A percentile compares a stretch with the other conserved stretches of the same genome.
Evolutionary conservation across 2,329 filamentous ascomycete genomes (phyloP).

Genomic region (Fusarium armeniacum): DNA sequence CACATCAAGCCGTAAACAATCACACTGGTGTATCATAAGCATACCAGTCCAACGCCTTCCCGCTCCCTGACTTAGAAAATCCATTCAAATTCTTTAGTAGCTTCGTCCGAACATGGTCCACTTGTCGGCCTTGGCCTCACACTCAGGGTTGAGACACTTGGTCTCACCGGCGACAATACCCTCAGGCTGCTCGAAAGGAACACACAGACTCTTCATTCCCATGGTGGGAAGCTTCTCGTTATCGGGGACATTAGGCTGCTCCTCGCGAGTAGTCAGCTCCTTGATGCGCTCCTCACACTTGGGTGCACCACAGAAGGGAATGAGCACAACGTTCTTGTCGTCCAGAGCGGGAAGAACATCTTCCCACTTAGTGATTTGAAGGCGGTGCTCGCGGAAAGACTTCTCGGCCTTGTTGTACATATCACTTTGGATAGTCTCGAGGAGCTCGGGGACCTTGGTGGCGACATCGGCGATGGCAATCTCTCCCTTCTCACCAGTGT

Average conservation of each 20-base stretch:
- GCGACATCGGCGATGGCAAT: slow-evolving; percentile 81
- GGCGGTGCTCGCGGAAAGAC: slow-evolving; percentile 83
- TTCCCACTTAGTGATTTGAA: slow-evolving; percentile 87
- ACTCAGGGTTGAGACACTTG: slow-evolving; percentile 93
- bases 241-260: slow-evolving; percentile 67
- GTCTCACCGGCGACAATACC: slow-evolving; percentile 84
- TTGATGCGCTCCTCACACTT: slow-evolving; percentile 96
- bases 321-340: slow-evolving; percentile 90
- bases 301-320: slow-evolving; percentile 85
- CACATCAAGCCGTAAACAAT: slow-evolving; percentile 51
- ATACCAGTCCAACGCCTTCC: slow-evolving; percentile 50
- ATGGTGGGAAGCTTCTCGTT: slow-evolving; percentile 69
- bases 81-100: slow-evolving; percentile 60
- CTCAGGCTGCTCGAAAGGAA: slow-evolving; percentile 84
- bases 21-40: slow-evolving; percentile 52
- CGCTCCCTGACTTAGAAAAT: slow-evolving; percentile 45
- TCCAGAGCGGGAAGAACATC: slow-evolving; percentile 93
- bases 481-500: slow-evolving; percentile 85
- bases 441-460: slow-evolving; percentile 80
- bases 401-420: slow-evolving; percentile 82
- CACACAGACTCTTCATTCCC: slow-evolving; percentile 81
- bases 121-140: slow-evolving; percentile 79
- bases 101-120: slow-evolving; percentile 94
- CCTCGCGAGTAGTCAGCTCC: slow-evolving; percentile 84
- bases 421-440: slow-evolving; percentile 91